Base-by-base conservation (phyloP, 2,329 filamentous ascomycete species). In the Bipolaris sorokiniana region DNA sequence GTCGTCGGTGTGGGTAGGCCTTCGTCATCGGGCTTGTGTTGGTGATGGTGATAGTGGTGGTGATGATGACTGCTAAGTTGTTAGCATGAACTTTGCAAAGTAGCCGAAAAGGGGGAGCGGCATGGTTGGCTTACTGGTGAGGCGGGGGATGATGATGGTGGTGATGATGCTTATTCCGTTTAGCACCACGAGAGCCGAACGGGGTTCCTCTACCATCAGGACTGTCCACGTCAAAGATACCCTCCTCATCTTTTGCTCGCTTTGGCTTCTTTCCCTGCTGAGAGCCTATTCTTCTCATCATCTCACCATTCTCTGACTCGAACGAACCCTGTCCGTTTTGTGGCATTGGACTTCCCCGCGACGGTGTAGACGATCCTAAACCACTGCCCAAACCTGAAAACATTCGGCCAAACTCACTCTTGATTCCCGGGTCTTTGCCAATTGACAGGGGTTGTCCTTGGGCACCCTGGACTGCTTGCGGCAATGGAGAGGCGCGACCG, bases 331-430 rank as follows among this genome's bases (percentile, higher is more conserved):
- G 60, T 11, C 63, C 63, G 40, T 66, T 69, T 31, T 76, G 73
- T 15, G 73, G 73, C 66, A 78, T 82, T 1, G 84, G 83, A 63
- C 82, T 85, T 28, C 79, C 75, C 33, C 78, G 77, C 51, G 83
- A 80, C 11, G 85, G 85, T 7, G 85, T 87, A 1, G 82, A 79
- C 10, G 79, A 79, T 28, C 86, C 85, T 16, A 88, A 81, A 34
- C 88, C 88, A 73, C 86, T 88, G 15, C 88, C 93, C 64, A 98
- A 92, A n/a, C 94, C 94, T 16, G 91, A 92, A 77, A 97, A 97
- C 83, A 97, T 96, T 61, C 92, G 88, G 26, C 93, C 93, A 73
- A 97, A 93, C 74, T 97, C 94, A 72, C 88, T 96, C 81, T 97
- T 97, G 71, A 97, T 96, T 41, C 90, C 90, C 10, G 92, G 90